Base-by-base conservation (phyloP, 73 alveolate species). In the Uronychia setigera region DNA sequence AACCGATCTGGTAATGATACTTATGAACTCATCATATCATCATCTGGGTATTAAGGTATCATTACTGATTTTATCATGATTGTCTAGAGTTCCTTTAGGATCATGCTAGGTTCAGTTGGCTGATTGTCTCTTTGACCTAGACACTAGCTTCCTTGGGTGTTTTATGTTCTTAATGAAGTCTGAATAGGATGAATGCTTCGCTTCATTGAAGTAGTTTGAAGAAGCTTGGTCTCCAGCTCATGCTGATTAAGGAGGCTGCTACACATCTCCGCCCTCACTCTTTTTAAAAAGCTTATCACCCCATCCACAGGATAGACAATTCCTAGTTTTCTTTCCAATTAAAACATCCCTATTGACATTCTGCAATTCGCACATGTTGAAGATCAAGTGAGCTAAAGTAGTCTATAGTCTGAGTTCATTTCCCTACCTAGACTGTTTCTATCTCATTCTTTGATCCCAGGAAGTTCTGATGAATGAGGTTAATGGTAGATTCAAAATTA, bases 281-380 rank as follows among this genome's bases (percentile, higher is more conserved):
- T 46, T 46, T 46, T 46, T 46, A 5, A 46, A 5, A 11, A 5
- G n/a, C 19, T 46, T 46, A 5, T 46, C 87, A 9, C 87, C 87
- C 58, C 59, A 76, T 1, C 87, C 87, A 29, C 92, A 86, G 28
- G 87, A 77, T 14, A 86, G 78, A 32, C 92, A 86, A 34, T 86
- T 86, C 28, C 25, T 79, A 33, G 87, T 79, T 57, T 60, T 86
- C 30, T 86, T 86, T 32, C 92, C 92, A 19, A 86, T 33, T 31
- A 86, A 35, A 14, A 86, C 92, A 79, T 86, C 92, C 28, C 87
- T 57, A 29, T 86, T 86, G 57, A 74, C 87, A 1, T 86, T 86
- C 59, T 86, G 76, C 0, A 86, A 83, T 60, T 86, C 92, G 31
- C 67, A 46, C 67, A 46, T 46, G 67, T 46, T 46, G 67, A 46